Evolutionary conservation across 805 yeast genomes (phyloP).

Genomic region (Candida arabinofermentans): DNA sequence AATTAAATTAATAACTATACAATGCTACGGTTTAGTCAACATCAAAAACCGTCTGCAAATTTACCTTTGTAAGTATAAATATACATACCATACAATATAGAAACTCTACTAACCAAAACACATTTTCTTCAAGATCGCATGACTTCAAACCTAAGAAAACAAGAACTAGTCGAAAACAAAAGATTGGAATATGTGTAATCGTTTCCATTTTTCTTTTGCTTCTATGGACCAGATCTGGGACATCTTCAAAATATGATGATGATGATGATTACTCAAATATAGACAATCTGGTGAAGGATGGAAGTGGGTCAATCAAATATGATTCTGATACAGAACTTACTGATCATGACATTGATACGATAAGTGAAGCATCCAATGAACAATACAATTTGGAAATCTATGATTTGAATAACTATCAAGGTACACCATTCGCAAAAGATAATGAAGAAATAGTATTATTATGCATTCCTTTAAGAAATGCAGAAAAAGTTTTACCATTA

Average conservation of each 20-base stretch:
- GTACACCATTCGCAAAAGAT: conserved; percentile 44
- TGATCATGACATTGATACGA: not conserved
- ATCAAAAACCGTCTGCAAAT: conserved; percentile 39
- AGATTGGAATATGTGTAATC: conserved; percentile 2
- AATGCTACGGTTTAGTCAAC: conserved; percentile 26
- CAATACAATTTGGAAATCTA: conserved; percentile 55
- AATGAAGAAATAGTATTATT: conserved; percentile 63
- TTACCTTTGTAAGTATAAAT: conserved; percentile 40
- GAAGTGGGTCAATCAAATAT: no score
- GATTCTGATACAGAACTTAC: conserved; percentile 1
- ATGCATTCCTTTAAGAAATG: conserved; percentile 75
- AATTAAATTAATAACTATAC: no score
- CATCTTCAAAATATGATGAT: no score
- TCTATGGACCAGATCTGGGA: conserved; percentile 2
- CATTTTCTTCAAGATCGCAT: not conserved
- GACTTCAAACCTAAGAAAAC: conserved; percentile 17
- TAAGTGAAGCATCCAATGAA: conserved; percentile 27
- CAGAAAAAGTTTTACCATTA: conserved; percentile 70
- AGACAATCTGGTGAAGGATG: not conserved
- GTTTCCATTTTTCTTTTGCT: conserved; percentile 5
- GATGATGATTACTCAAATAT: no score
- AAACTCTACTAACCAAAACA: no score
- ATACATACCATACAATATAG: no score
- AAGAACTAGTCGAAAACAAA: conserved; percentile 3
- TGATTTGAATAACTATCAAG: conserved; percentile 57